Evolutionary conservation across 1,284 basidiomycete species (phyloP).

Genomic region (Hemileia vastatrix): DNA sequence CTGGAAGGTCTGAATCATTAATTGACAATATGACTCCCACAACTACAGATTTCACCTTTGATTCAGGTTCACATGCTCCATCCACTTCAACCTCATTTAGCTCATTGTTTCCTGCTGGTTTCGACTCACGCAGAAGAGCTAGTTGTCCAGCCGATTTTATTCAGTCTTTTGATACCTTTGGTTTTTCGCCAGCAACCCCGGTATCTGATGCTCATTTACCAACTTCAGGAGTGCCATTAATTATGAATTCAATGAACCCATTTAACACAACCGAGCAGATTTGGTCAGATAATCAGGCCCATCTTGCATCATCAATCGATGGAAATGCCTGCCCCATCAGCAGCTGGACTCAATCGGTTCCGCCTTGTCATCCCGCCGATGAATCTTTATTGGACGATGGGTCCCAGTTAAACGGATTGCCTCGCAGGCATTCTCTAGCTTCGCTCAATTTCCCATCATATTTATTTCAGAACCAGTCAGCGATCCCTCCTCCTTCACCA

Average conservation of each 20-base stretch:
- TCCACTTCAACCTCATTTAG: neutral
- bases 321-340: neutral
- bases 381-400: constrained; percentile 3
- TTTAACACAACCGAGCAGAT: neutral
- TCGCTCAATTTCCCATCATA: no score
- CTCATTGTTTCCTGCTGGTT: constrained; percentile 4
- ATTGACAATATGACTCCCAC: constrained; percentile 1
- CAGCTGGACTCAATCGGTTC: neutral
- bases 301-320: neutral
- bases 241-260: neutral
- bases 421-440: neutral
- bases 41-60: constrained; percentile 5
- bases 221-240: neutral
- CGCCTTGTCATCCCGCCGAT: neutral
- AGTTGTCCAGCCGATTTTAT: constrained; percentile 26
- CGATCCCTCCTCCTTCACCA: neutral
- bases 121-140: constrained; percentile 21
- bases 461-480: neutral
- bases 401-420: neutral
- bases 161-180: constrained; percentile 22
- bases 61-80: neutral
- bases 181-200: constrained; percentile 4
- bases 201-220: neutral
- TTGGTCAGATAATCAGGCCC: neutral
- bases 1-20: neutral